phyloP scores from a whole-genome alignment of 2,329 filamentous ascomycete species.

The Epichloe sibirici region DNA sequence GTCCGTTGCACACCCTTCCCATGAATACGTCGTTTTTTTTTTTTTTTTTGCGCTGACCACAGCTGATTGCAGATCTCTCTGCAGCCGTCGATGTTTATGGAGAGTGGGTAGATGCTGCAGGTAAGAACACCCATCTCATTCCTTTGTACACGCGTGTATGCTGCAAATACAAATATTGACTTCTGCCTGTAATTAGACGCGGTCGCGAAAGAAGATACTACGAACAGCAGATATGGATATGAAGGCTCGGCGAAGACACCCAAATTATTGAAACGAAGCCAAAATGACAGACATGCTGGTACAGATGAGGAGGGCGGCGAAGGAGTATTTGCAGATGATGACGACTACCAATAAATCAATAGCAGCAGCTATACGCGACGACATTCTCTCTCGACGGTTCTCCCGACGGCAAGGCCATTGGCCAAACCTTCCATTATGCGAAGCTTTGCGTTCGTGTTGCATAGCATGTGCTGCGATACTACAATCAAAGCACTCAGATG shows the following conservation, averaged over 20 bases:
- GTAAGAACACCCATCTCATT: conserved; percentile 24
- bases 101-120: conserved; percentile 88
- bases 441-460: neutral
- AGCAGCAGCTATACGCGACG: neutral
- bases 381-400: neutral
- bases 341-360: conserved; percentile 36
- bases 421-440: neutral
- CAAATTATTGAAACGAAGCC: conserved; percentile 7
- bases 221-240: conserved; percentile 17
- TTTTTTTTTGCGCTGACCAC: conserved; percentile 7
- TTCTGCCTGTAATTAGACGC: conserved; percentile 25
- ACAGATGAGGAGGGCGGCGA: conserved; percentile 42
- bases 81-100: conserved; percentile 91
- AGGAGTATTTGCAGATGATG: conserved; percentile 40
- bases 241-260: conserved; percentile 14
- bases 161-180: neutral
- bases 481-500: conserved; percentile 37
- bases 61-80: conserved; percentile 56
- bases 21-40: neutral
- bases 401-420: neutral
- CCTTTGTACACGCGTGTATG: neutral
- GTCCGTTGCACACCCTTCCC: conserved; percentile 34
- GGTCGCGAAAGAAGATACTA: conserved; percentile 35
- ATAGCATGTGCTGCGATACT: neutral
- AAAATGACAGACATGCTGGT: conserved; percentile 15